Conservation (phyloP, 2,329 filamentous ascomycete genomes). For the Xylariaceae sp. region DNA sequence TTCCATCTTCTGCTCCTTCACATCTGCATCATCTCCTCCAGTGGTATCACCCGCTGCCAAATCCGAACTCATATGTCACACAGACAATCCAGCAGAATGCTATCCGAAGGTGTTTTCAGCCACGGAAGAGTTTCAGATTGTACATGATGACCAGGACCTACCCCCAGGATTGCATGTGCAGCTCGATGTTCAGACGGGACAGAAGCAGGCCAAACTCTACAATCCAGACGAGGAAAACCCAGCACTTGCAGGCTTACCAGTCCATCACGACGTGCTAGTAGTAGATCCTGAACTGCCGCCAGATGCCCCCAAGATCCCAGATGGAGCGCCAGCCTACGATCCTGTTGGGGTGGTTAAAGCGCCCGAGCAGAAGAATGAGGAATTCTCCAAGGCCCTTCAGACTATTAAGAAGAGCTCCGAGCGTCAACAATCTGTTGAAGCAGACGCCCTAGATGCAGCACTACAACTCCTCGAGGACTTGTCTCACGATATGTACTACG, state of each 20-base stretch:
- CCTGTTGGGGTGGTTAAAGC: constrained; percentile 63
- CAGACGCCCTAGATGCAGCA: constrained; percentile 52
- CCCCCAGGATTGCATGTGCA: constrained; percentile 71
- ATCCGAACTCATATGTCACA: constrained; percentile 70
- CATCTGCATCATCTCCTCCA: constrained; percentile 42
- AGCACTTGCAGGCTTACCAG: constrained; percentile 57
- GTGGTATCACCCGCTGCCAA: constrained; percentile 47
- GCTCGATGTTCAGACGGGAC: constrained; percentile 67
- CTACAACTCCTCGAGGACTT: constrained; percentile 67
- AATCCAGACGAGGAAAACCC: constrained; percentile 59
- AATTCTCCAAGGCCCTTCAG: constrained; percentile 56
- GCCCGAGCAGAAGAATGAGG: constrained; percentile 50
- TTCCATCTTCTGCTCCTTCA: constrained; percentile 30
- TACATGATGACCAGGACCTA: constrained; percentile 70
- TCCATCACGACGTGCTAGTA: constrained; percentile 60
- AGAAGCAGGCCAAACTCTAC: constrained; percentile 71
- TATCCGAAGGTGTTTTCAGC: constrained; percentile 70
- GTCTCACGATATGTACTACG: constrained; percentile 74
- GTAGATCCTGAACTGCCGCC: constrained; percentile 55
- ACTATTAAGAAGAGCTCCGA: constrained; percentile 54
- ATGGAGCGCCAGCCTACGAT: constrained; percentile 64
- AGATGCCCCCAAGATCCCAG: constrained; percentile 47
- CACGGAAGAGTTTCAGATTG: constrained; percentile 68
- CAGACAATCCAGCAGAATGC: constrained; percentile 64
- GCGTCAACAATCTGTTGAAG: constrained; percentile 32